Conservation (phyloP, 805 yeast genomes). For the Ogataea haglerorum region DNA sequence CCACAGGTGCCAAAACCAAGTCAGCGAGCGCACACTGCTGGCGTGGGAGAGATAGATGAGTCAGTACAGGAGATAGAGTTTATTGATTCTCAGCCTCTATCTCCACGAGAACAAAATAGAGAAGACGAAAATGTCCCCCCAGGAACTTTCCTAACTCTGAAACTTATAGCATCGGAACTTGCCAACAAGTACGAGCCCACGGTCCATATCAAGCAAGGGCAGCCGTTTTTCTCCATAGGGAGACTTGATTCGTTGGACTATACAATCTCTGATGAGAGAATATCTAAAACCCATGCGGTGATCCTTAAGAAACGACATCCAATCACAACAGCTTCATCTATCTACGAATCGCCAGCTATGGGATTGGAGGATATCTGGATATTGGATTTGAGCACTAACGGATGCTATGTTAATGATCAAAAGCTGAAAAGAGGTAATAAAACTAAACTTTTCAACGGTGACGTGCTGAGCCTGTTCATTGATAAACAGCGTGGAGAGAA, state of each 20-base stretch:
- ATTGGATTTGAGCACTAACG: conserved; percentile 74
- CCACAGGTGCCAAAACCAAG: conserved; percentile 24
- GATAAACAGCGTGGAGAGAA: conserved; percentile 53
- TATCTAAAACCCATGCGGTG: conserved; percentile 82
- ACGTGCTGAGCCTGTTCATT: conserved; percentile 59
- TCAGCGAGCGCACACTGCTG: conserved; percentile 20
- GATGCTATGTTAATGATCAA: conserved; percentile 64
- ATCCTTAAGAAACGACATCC: conserved; percentile 63
- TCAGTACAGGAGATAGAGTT: background rate
- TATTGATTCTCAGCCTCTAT: conserved; percentile 1
- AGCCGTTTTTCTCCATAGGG: conserved; percentile 69
- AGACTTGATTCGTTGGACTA: conserved; percentile 62
- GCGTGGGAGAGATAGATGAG: conserved; percentile 4
- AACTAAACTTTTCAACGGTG: conserved; percentile 59
- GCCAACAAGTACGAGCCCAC: conserved; percentile 18
- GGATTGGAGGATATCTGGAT: conserved; percentile 75
- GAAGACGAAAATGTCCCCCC: conserved; percentile 35
- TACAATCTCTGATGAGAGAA: conserved; percentile 63
- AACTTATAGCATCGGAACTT: conserved; percentile 38
- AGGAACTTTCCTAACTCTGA: conserved; percentile 62
- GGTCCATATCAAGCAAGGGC: conserved; percentile 63
- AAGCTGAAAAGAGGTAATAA: conserved; percentile 62
- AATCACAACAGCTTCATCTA: conserved; percentile 44
- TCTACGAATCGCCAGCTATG: conserved; percentile 67
- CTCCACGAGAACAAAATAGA: background rate